A percentile compares a stretch with the other conserved stretches of the same genome.
Conservation (phyloP, 2,329 filamentous ascomycete genomes). For the Trichoderma sp. region DNA sequence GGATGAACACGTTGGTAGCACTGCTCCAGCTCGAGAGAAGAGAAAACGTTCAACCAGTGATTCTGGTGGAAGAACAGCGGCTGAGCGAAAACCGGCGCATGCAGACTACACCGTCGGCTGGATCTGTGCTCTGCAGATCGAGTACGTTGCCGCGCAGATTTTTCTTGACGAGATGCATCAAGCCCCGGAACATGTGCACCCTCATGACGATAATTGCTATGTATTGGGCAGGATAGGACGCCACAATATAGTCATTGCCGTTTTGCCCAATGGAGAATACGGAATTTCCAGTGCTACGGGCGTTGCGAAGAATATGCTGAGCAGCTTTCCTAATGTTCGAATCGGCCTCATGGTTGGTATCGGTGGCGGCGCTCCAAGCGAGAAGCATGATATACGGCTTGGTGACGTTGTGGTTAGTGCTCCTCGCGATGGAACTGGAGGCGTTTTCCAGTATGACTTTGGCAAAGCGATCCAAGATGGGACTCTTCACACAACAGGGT, state of each 20-base stretch:
- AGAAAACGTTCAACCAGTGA: not conserved
- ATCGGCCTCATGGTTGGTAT: conserved; percentile 30
- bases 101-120: conserved; percentile 44
- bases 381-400: conserved; percentile 39
- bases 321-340: conserved; percentile 29
- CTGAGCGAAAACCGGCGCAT: not conserved
- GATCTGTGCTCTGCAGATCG: conserved; percentile 45
- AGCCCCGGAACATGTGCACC: conserved; percentile 31
- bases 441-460: conserved; percentile 35
- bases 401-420: conserved; percentile 33
- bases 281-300: conserved; percentile 29
- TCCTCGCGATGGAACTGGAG: conserved; percentile 7
- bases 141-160: conserved; percentile 40
- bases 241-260: conserved; percentile 31
- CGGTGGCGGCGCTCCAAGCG: conserved; percentile 40
- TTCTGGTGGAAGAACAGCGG: not conserved
- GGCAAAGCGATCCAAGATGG: conserved; percentile 31
- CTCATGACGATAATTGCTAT: conserved; percentile 28
- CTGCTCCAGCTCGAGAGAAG: not conserved
- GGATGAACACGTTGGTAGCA: no score
- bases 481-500: conserved; percentile 24
- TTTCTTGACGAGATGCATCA: conserved; percentile 29
- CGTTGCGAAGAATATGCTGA: conserved; percentile 31
- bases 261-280: conserved; percentile 27
- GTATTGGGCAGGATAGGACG: conserved; percentile 27